A percentile compares a stretch with the other conserved stretches of the same genome.
phyloP scores from a whole-genome alignment of 2,329 filamentous ascomycete species.

The Aspergillus pseudoterreus region DNA sequence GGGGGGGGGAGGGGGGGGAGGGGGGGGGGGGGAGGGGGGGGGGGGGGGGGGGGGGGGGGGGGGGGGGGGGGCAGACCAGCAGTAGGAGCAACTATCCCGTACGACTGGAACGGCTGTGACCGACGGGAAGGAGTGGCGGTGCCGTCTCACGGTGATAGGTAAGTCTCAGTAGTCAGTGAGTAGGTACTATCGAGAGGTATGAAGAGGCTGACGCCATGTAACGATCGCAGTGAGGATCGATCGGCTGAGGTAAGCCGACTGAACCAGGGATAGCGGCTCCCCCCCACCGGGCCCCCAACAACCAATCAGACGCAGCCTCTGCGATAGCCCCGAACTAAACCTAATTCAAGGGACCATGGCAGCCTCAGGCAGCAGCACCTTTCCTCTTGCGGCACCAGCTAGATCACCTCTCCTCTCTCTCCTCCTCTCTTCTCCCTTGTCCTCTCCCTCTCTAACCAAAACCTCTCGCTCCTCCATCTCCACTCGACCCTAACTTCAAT shows the following conservation, averaged over 20 bases:
- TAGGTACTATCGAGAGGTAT: too few relatives aligned
- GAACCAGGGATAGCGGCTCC: not conserved
- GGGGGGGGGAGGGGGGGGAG: too few relatives aligned
- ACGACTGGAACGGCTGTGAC: too few relatives aligned
- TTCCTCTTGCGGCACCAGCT: not conserved
- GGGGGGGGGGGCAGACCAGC: too few relatives aligned
- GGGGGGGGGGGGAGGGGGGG: too few relatives aligned
- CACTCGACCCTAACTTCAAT: not conserved
- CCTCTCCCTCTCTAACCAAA: not conserved
- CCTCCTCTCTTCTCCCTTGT: not conserved
- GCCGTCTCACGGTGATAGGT: too few relatives aligned
- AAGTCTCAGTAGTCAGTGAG: too few relatives aligned
- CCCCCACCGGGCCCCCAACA: not conserved
- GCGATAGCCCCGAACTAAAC: not conserved
- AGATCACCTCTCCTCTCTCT: not conserved
- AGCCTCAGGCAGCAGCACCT: not conserved
- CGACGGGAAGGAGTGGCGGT: too few relatives aligned
- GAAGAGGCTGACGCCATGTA: not conserved
- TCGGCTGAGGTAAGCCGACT: not conserved
- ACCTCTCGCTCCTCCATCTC: not conserved
- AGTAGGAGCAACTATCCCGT: too few relatives aligned
- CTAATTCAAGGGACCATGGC: not conserved
- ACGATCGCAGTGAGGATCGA: not conserved
- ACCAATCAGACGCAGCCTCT: not conserved
- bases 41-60: too few relatives aligned